A percentile compares a stretch with the other conserved stretches of the same genome.
Evolutionary conservation across 129 eudicot species (phyloP).

Genomic region (Artemisia tridentata): DNA sequence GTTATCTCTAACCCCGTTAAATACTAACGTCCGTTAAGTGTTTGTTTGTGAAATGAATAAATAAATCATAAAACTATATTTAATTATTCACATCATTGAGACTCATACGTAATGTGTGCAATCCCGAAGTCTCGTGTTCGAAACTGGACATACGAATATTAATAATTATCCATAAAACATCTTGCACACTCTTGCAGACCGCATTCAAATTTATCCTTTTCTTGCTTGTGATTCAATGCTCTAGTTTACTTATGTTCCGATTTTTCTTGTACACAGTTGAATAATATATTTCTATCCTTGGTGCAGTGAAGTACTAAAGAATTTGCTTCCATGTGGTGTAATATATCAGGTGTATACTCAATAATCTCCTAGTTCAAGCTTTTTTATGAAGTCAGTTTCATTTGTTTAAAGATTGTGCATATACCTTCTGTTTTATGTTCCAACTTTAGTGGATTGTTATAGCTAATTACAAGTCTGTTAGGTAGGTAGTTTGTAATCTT

Average conservation of each 20-base stretch:
- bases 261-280: neutral
- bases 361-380: conserved; percentile 1
- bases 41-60: too few relatives aligned
- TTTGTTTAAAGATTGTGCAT: neutral
- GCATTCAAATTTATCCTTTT: too few relatives aligned
- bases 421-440: neutral
- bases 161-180: too few relatives aligned
- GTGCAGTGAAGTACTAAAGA: conserved; percentile 74
- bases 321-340: conserved; percentile 63
- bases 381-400: conserved; percentile 3
- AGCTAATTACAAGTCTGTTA: neutral
- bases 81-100: too few relatives aligned
- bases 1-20: too few relatives aligned
- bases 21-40: too few relatives aligned
- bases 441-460: neutral
- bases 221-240: neutral
- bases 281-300: conserved; percentile 2
- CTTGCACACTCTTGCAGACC: too few relatives aligned
- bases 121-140: too few relatives aligned
- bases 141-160: too few relatives aligned
- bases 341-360: conserved; percentile 65
- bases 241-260: neutral
- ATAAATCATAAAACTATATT: too few relatives aligned
- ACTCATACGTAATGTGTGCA: too few relatives aligned
- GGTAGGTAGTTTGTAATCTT: neutral